Conservation (phyloP, 2,329 filamentous ascomycete genomes). For the Cercospora zeae-maydis region DNA sequence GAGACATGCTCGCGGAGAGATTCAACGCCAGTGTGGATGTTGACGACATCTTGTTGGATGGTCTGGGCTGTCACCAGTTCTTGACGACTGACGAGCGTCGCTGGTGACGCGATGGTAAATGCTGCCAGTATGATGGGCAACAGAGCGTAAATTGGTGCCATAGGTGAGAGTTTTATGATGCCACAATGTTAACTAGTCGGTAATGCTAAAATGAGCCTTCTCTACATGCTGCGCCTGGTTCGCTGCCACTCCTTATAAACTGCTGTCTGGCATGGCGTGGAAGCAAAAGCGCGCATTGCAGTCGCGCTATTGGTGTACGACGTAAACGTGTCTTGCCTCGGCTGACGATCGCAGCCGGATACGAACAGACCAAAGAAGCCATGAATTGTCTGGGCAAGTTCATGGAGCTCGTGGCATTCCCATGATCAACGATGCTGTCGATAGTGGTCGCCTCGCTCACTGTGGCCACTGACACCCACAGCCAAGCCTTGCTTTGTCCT, state of each 20-base stretch:
- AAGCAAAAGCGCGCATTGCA: not conserved
- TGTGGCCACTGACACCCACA: not conserved
- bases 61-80: slow-evolving; percentile 22
- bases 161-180: not conserved
- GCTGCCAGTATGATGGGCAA: slow-evolving; percentile 4
- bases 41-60: slow-evolving; percentile 23
- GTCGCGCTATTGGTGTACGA: not conserved
- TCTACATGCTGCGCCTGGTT: not conserved
- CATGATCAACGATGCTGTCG: no score
- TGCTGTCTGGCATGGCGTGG: not conserved
- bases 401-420: no score
- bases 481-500: not conserved
- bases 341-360: not conserved
- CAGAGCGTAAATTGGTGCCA: not conserved
- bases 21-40: slow-evolving; percentile 23
- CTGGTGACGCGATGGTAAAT: slow-evolving; percentile 9
- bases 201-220: not conserved
- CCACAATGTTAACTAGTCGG: not conserved
- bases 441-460: no score
- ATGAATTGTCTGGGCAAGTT: not conserved
- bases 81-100: slow-evolving; percentile 6
- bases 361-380: not conserved
- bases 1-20: slow-evolving; percentile 19
- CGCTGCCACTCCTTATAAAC: not conserved
- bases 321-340: not conserved